Percentiles rank a stretch among this genome's conserved stretches.
Conservation (phyloP, 768 basidiomycete genomes). For the Trametes gibbosa region DNA sequence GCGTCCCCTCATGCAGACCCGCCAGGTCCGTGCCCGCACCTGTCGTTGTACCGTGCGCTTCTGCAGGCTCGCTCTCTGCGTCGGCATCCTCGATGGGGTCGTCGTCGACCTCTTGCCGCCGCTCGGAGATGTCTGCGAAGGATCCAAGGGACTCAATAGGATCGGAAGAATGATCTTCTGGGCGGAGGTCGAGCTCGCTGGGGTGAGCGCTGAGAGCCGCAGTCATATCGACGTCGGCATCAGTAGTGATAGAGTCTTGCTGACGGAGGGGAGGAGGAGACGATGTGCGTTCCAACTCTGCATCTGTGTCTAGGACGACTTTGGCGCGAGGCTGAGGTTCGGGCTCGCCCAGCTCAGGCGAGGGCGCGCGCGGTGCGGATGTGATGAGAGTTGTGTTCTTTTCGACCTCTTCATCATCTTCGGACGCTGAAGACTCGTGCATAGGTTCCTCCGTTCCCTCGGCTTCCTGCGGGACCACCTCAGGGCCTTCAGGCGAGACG, state of each 20-base stretch:
- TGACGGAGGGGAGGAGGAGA: neutral
- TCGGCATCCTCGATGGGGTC: constrained; percentile 33
- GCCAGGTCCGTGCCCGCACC: neutral
- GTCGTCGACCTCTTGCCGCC: neutral
- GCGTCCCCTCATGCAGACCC: neutral
- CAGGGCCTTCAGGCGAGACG: neutral
- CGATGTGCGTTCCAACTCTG: neutral
- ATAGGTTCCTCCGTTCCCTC: neutral
- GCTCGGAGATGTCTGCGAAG: constrained; percentile 17
- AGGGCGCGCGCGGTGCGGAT: constrained; percentile 5
- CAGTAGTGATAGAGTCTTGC: neutral
- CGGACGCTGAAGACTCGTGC: neutral
- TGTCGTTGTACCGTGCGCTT: neutral
- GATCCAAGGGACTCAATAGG: constrained; percentile 39
- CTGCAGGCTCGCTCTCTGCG: neutral
- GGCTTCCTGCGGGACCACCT: neutral
- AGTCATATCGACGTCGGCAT: constrained; percentile 1
- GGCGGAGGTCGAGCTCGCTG: constrained; percentile 1
- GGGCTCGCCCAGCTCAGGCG: neutral
- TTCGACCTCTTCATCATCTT: neutral
- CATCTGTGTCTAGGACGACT: neutral
- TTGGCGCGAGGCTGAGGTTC: neutral
- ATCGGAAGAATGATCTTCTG: constrained; percentile 27
- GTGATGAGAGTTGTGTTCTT: neutral
- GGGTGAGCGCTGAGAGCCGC: neutral